Percentiles rank a stretch among this genome's conserved stretches.
phyloP scores from a whole-genome alignment of 208 protist species.

The Leishmania guyanensis region DNA sequence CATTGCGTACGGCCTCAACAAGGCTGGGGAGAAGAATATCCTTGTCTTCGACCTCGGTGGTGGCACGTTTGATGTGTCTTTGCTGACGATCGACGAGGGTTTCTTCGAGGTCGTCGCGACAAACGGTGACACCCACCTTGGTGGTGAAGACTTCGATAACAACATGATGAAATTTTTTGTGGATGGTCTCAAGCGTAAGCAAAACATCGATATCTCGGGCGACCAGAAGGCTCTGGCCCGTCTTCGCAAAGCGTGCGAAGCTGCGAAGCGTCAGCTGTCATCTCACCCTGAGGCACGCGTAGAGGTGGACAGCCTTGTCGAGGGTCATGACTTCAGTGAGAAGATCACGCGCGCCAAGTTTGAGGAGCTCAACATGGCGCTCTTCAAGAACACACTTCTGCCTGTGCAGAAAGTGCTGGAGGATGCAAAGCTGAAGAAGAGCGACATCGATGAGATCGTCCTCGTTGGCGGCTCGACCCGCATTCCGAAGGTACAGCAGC shows the following conservation, averaged over 20 bases:
- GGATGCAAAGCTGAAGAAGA: constrained; percentile 91
- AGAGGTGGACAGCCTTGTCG: constrained; percentile 97
- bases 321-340: constrained; percentile 98
- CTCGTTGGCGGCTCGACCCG: constrained; percentile 96
- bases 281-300: constrained; percentile 90
- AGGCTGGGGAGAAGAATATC: constrained; percentile 91
- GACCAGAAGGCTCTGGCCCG: constrained; percentile 77
- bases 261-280: constrained; percentile 99
- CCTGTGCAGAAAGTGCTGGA: constrained; percentile 87
- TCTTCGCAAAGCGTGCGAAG: constrained; percentile 89
- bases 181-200: constrained; percentile 94
- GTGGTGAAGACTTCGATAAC: constrained; percentile 99
- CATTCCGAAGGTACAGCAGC: constrained; percentile 99
- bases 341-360: constrained; percentile 98
- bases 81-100: constrained; percentile 99
- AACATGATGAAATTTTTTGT: constrained; percentile 96
- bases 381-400: constrained; percentile 87
- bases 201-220: constrained; percentile 70
- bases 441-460: constrained; percentile 93
- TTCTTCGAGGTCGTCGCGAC: constrained; percentile 99
- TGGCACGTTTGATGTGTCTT: constrained; percentile 98
- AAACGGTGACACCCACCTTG: constrained; percentile 99
- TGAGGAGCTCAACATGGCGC: constrained; percentile 94
- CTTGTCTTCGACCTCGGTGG: constrained; percentile 99
- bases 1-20: constrained; percentile 99